Evolutionary conservation across 495 filamentous ascomycete species (phyloP), one percentile per base, ranked within the genome.

Genomic region (Hypoxylon fragiforme): DNA sequence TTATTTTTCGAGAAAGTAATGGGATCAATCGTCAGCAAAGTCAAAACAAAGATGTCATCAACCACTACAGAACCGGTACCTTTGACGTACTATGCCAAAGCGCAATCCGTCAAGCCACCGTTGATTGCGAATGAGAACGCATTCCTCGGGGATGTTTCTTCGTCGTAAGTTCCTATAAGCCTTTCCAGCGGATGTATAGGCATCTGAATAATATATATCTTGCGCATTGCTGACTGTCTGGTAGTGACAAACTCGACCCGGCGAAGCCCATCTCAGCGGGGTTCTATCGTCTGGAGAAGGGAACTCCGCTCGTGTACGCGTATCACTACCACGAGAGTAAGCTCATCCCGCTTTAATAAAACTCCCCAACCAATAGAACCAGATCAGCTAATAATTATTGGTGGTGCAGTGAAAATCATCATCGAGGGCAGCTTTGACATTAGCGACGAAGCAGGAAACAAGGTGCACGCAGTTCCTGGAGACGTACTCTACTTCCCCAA

Each of bases 401-500:
- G 7, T 24, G 0, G 3, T 36, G 15, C 7, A 62, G 58, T 70
- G 70, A 89, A 90, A 74, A 88, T 91, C 55, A 87, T 91, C 55
- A 71, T 92, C 5, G 87, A 91, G 59, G 88, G 88, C 42, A 79
- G 82, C 56, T 89, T 87, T 58, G 81, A 87, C 56, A 89, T 92
- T 57, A 75, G 76, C 6, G 60, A 88, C 67, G 86, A 86, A 71
- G 80, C 78, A 6, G 87, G 85, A 19, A 80, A 86, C 60, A 85
- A 80, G 53, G 86, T 88, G 14, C 81, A 83, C 36, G 87, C 83
- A 7, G 73, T 66, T 24, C 79, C 81, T 20, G 88, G 88, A 2
- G 88, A 91, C 73, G 85, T 90, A 44, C 89, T 91, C 60, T 85
- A 86, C 61, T 76, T 90, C 65, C 85, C 85, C 54, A 88, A 87